Evolutionary conservation across 805 yeast species (phyloP).

Genomic region (Saccharomyces jurei): DNA sequence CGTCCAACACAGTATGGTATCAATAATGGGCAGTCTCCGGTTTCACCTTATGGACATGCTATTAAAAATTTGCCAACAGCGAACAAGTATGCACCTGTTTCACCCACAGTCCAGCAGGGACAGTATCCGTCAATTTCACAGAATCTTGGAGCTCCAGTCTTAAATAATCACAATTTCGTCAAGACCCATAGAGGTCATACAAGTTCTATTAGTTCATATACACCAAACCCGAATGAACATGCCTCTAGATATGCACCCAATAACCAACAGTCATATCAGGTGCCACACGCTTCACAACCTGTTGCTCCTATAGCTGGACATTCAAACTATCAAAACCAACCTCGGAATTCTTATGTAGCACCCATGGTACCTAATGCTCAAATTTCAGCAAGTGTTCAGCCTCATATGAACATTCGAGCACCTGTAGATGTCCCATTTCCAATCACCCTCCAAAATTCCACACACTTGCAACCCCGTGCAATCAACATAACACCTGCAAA

Average conservation of each 20-base stretch:
- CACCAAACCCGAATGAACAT: slow-evolving; percentile 22
- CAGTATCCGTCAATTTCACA: not conserved
- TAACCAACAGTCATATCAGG: not conserved
- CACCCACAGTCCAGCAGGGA: slow-evolving; percentile 2
- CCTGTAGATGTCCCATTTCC: not conserved
- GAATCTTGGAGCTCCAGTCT: not conserved
- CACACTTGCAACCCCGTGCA: not conserved
- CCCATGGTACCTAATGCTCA: not conserved
- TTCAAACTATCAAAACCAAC: not conserved
- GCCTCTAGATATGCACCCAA: slow-evolving; percentile 35
- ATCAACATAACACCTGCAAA: not conserved
- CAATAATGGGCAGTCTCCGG: slow-evolving; percentile 1
- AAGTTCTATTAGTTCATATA: slow-evolving; percentile 26
- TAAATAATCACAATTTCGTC: not conserved
- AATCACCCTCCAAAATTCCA: not conserved
- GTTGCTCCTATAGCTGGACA: not conserved
- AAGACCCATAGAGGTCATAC: slow-evolving; percentile 19
- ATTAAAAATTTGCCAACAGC: not conserved
- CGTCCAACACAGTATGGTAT: not conserved
- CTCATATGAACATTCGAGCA: not conserved
- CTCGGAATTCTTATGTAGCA: not conserved
- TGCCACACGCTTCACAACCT: not conserved
- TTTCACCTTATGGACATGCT: not conserved
- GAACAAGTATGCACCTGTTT: slow-evolving; percentile 6
- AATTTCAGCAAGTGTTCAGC: not conserved